A percentile compares a stretch with the other conserved stretches of the same genome.
Evolutionary conservation across 352 stramenopile species (phyloP).

Genomic region (Elongisporangium prolatum): DNA sequence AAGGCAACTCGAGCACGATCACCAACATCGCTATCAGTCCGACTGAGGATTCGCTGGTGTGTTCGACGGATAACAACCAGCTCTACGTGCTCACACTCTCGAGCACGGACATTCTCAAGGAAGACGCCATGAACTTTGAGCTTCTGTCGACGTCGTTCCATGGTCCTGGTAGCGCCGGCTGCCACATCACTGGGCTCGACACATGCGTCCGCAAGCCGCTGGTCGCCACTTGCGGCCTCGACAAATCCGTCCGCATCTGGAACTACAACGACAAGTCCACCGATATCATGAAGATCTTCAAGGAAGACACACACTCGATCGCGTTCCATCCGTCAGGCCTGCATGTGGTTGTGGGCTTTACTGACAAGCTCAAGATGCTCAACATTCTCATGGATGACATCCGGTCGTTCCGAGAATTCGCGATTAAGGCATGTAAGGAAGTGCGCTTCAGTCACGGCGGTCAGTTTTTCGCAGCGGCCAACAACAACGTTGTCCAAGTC

Average conservation of each 20-base stretch:
- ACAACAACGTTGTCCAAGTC: slow-evolving; percentile 87
- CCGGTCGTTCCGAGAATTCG: slow-evolving; percentile 85
- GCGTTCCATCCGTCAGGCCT: slow-evolving; percentile 91
- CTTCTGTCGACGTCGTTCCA: slow-evolving; percentile 88
- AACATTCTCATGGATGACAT: slow-evolving; percentile 96
- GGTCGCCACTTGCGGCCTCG: slow-evolving; percentile 86
- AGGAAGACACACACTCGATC: slow-evolving; percentile 85
- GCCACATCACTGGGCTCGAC: slow-evolving; percentile 90
- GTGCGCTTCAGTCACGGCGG: slow-evolving; percentile 89
- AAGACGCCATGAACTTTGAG: slow-evolving; percentile 93
- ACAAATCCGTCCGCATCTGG: slow-evolving; percentile 91
- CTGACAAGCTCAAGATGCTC: slow-evolving; percentile 92
- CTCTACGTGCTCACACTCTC: slow-evolving; percentile 89
- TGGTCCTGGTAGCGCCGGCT: slow-evolving; percentile 47
- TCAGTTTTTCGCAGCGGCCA: slow-evolving; percentile 87
- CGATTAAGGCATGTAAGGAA: slow-evolving; percentile 90
- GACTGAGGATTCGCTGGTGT: slow-evolving; percentile 87
- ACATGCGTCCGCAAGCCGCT: slow-evolving; percentile 91
- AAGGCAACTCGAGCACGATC: slow-evolving; percentile 77
- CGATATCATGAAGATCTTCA: slow-evolving; percentile 91
- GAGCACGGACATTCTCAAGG: slow-evolving; percentile 90
- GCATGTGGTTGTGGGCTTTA: slow-evolving; percentile 88
- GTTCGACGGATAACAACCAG: slow-evolving; percentile 86
- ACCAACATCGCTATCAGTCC: slow-evolving; percentile 84
- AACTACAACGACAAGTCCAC: slow-evolving; percentile 92